A percentile compares a stretch with the other conserved stretches of the same genome.
Conservation (phyloP, 768 basidiomycete species). For the Tremella mesenterica region DNA sequence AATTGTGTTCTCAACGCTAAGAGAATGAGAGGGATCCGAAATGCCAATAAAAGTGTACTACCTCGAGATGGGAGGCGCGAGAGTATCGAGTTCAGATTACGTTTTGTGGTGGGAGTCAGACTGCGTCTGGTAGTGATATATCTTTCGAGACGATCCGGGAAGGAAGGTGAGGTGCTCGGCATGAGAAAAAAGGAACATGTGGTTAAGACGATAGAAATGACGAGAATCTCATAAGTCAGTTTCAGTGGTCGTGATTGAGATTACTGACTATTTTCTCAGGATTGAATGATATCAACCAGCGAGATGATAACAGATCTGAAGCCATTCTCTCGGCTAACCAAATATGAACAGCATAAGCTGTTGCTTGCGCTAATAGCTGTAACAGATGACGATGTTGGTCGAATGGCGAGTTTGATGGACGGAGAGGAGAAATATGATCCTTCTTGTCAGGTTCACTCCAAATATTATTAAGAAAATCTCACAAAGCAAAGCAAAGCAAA, state of each 20-base stretch:
- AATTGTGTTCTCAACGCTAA: constrained; percentile 29
- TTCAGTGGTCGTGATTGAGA: too few relatives aligned
- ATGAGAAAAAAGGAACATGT: constrained; percentile 18
- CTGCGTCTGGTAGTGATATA: too few relatives aligned
- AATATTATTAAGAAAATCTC: neutral
- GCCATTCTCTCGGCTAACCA: constrained; percentile 18
- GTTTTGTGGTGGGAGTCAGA: too few relatives aligned
- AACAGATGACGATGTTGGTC: neutral
- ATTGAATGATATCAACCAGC: constrained; percentile 6
- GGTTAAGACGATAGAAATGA: constrained; percentile 27
- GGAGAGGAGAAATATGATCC: constrained; percentile 22
- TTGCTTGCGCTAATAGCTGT: constrained; percentile 9
- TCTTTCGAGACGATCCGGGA: constrained; percentile 11
- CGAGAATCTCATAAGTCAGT: constrained; percentile 19
- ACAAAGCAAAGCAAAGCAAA: constrained; percentile 32
- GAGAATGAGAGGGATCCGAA: constrained; percentile 26
- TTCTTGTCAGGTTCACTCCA: constrained; percentile 1
- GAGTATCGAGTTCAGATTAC: too few relatives aligned
- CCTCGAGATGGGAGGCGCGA: constrained; percentile 11
- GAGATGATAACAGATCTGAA: constrained; percentile 2
- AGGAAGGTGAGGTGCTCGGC: constrained; percentile 6
- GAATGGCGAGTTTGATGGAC: neutral
- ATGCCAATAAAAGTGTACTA: constrained; percentile 21
- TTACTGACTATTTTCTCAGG: constrained; percentile 28
- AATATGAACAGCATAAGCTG: constrained; percentile 14